Evolutionary conservation across 805 yeast genomes (phyloP).

Genomic region (Wickerhamomyces alni): DNA sequence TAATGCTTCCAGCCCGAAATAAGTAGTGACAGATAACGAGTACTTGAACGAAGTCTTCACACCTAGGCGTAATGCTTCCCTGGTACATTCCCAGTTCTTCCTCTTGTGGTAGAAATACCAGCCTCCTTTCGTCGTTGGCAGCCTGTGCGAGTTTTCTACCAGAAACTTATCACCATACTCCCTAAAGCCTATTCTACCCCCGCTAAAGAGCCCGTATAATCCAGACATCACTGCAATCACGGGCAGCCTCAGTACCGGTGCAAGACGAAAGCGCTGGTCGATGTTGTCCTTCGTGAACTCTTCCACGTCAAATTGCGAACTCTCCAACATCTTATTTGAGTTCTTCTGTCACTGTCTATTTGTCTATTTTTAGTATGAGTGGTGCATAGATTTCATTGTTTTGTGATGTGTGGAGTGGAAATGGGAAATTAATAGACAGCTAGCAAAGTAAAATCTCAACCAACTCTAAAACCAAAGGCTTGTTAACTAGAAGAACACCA

Average conservation of each 20-base stretch:
- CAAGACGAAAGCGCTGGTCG: slow-evolving; percentile 39
- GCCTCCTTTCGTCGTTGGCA: slow-evolving; percentile 72
- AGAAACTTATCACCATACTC: slow-evolving; percentile 52
- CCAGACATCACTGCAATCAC: slow-evolving; percentile 34
- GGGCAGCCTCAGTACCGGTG: slow-evolving; percentile 39
- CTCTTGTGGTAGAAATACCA: slow-evolving; percentile 88
- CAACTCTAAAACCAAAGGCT: too few relatives aligned
- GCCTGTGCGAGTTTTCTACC: slow-evolving; percentile 77
- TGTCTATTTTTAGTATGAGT: too few relatives aligned
- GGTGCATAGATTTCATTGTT: too few relatives aligned
- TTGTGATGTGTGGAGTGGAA: background rate
- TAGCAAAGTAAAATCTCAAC: too few relatives aligned
- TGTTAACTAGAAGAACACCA: too few relatives aligned
- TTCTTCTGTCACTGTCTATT: too few relatives aligned
- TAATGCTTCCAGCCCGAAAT: slow-evolving; percentile 57
- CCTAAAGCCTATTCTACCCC: slow-evolving; percentile 55
- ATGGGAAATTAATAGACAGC: background rate
- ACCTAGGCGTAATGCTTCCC: slow-evolving; percentile 47
- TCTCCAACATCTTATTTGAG: too few relatives aligned
- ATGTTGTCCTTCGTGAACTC: too few relatives aligned
- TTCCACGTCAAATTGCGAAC: too few relatives aligned
- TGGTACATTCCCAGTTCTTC: slow-evolving; percentile 68
- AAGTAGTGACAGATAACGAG: slow-evolving; percentile 38
- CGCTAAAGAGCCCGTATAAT: slow-evolving; percentile 42
- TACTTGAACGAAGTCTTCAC: slow-evolving; percentile 35